Evolutionary conservation across 164 flowering plant genomes (phyloP), one percentile per base, ranked within the genome.

Genomic region (Pachysandra terminalis): DNA sequence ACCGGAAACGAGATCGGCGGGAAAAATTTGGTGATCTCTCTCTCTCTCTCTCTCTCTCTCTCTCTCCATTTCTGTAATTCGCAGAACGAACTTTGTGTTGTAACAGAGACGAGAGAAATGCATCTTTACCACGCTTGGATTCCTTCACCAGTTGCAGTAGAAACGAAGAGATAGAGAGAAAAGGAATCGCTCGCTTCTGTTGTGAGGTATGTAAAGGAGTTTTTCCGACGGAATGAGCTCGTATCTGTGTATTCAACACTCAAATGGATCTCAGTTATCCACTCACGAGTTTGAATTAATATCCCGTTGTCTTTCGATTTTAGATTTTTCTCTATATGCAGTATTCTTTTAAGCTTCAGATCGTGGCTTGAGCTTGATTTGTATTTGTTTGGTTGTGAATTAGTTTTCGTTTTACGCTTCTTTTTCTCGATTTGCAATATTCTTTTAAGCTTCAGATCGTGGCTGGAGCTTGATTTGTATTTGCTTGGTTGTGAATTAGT

Each of bases 61-160:
- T n/a, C n/a, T n/a, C n/a, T n/a, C n/a, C n/a, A n/a, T n/a, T n/a
- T 32, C 37, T 32, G 3, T 32, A 32, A 32, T 32, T 24, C 19
- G 23, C 32, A 12, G 26, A n/a, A 9, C 5, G 24, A 25, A 21
- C 25, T 24, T 21, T 56, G 15, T 7, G 13, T 56, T 56, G 8
- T 56, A 3, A 51, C 17, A n/a, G 32, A 64, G 45, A 59, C 22
- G 19, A 55, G 32, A 65, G 65, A 58, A 48, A 94, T 92, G 99
- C 99, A 95, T 85, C 89, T 92, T 40, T 90, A 90, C 75, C 92
- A 95, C 80, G 93, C 94, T 1, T 95, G 99, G 99, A 87, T 95
- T 66, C 99, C 99, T 45, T 91, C 96, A 9, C 93, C 99, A 16
- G 90, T 95, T 16, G 97, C 90, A 19, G 90, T 81, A 53, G 85